These are phyloP conservation scores for Scutellaria baicalensis DNA, from an alignment of 257 asterid genomes.

Conservation along the genomic window DNA sequence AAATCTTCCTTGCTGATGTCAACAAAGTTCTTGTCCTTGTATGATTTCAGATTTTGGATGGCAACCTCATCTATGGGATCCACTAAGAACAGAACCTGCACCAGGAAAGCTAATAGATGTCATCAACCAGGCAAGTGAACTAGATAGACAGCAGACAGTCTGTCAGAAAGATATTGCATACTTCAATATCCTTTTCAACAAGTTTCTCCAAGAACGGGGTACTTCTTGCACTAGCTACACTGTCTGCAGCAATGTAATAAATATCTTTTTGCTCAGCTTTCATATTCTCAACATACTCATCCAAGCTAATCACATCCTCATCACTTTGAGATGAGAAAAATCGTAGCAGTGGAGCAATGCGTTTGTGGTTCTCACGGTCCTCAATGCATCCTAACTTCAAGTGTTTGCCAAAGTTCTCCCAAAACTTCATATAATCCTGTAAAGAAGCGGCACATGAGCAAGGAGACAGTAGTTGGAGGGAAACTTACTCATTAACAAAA, in stretches of 20 bases:
- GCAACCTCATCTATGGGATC: constrained; percentile 98
- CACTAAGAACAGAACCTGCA: constrained; percentile 85
- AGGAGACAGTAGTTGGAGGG: background rate
- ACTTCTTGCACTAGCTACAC: constrained; percentile 81
- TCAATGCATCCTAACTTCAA: constrained; percentile 92
- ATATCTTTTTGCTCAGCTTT: constrained; percentile 89
- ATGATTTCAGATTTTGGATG: constrained; percentile 75
- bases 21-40: constrained; percentile 78
- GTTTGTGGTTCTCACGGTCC: constrained; percentile 96
- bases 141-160: background rate
- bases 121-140: background rate
- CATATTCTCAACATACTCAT: constrained; percentile 89
- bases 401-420: constrained; percentile 92
- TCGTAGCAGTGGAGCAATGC: constrained; percentile 86
- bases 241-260: constrained; percentile 85
- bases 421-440: constrained; percentile 82
- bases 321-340: constrained; percentile 95
- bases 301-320: constrained; percentile 75
- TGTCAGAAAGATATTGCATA: constrained; percentile 18
- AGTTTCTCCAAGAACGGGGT: constrained; percentile 95
- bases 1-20: constrained; percentile 97
- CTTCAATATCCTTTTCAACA: constrained; percentile 85
- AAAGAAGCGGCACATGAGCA: constrained; percentile 10
- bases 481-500: background rate
- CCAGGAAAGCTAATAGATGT: background rate